Percentiles rank a stretch among this genome's conserved stretches.
These are phyloP conservation scores for Mrakiaceae sp. DNA, from an alignment of 1,284 basidiomycete genomes.

Conservation along the genomic window DNA sequence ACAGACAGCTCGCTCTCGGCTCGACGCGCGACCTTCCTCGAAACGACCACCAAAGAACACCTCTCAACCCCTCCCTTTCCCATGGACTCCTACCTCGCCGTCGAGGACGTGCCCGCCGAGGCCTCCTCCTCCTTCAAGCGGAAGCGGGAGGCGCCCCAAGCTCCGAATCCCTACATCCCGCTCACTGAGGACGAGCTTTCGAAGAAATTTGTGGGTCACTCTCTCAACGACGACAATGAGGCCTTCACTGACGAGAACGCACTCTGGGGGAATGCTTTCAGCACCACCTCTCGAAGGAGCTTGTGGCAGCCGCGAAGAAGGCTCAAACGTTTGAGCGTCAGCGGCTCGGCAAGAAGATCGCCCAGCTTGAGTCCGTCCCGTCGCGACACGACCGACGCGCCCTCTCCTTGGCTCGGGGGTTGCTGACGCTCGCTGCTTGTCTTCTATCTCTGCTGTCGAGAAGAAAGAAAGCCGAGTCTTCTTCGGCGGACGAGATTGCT, in stretches of 20 bases:
- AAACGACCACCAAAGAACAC: too few species aligned
- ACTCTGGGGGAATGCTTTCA: not conserved
- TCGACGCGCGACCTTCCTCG: too few species aligned
- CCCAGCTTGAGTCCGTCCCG: not conserved
- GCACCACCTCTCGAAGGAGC: constrained; percentile 12
- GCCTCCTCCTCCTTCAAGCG: not conserved
- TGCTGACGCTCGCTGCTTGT: not conserved
- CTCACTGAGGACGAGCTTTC: constrained; percentile 7
- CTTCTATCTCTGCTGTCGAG: not conserved
- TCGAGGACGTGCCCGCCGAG: not conserved
- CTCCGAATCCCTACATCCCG: constrained; percentile 9
- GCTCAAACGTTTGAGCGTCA: constrained; percentile 17
- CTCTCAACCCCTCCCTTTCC: too few species aligned
- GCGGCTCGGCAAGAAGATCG: constrained; percentile 13
- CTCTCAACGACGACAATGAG: not conserved
- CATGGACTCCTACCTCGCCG: too few species aligned
- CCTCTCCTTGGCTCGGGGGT: not conserved
- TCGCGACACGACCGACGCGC: too few species aligned
- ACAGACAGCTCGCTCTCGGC: too few species aligned
- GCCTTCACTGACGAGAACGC: too few species aligned
- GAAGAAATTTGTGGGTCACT: constrained; percentile 10
- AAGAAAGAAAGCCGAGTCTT: constrained; percentile 5
- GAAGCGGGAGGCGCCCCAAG: constrained; percentile 2
- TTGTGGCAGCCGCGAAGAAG: constrained; percentile 16
- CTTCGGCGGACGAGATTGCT: not conserved